Conservation (phyloP, 768 basidiomycete species). For the Tulasnella sp. region DNA sequence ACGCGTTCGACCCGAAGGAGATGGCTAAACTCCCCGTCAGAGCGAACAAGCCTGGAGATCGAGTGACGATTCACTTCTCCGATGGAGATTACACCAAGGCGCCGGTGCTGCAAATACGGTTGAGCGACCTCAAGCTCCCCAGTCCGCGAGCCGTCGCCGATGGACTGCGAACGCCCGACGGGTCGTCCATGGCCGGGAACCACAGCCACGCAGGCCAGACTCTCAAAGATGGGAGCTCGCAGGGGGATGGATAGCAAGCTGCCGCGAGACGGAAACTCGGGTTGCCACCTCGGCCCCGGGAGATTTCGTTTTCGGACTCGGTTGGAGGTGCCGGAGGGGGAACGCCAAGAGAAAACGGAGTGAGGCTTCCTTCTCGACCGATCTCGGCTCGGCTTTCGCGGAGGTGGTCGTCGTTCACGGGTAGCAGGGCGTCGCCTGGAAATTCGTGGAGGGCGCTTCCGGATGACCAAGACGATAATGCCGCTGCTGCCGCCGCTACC, state of each 20-base stretch:
- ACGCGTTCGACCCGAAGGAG: neutral
- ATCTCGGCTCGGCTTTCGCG: neutral
- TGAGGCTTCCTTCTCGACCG: neutral
- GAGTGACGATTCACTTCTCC: constrained; percentile 13
- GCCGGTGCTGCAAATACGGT: neutral
- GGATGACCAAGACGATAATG: neutral
- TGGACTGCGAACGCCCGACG: neutral
- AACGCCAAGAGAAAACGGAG: neutral
- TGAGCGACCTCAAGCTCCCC: constrained; percentile 13
- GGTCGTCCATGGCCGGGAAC: neutral
- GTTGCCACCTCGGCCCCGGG: neutral
- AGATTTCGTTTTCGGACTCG: neutral
- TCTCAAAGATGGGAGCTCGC: neutral
- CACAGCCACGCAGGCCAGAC: neutral
- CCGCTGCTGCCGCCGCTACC: too few species aligned
- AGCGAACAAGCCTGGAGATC: constrained; percentile 15
- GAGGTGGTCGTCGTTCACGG: constrained; percentile 1
- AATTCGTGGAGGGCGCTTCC: neutral
- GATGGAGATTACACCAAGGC: neutral
- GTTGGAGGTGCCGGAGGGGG: neutral
- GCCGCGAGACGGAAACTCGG: neutral
- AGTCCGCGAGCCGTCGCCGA: neutral
- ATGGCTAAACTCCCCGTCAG: neutral
- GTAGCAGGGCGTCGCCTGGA: neutral
- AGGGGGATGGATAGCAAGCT: neutral